A percentile compares a stretch with the other conserved stretches of the same genome.
Conservation (phyloP, 257 asterid species). For the Plantago ovata region DNA sequence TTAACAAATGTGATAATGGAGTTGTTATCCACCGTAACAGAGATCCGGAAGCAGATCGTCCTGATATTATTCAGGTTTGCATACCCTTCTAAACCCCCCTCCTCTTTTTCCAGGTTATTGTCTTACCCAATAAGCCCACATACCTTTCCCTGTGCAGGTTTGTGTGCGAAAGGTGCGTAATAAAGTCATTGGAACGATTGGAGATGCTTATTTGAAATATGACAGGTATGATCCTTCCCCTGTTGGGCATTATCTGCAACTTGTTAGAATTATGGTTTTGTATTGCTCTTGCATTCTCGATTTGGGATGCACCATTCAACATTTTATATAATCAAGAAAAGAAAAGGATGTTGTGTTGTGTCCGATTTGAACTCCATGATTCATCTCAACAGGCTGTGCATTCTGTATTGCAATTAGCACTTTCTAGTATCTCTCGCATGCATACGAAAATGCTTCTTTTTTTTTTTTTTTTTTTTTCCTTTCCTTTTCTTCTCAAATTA, state of each 20-base stretch:
- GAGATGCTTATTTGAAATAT: slow-evolving; percentile 75
- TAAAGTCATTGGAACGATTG: slow-evolving; percentile 87
- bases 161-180: slow-evolving; percentile 93
- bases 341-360: not conserved
- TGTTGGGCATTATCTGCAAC: not conserved
- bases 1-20: slow-evolving; percentile 96
- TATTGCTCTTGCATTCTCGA: not conserved
- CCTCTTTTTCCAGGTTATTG: not conserved
- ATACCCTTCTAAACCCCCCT: not conserved
- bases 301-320: not conserved
- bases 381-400: not conserved
- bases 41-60: slow-evolving; percentile 78
- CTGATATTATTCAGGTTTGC: slow-evolving; percentile 80
- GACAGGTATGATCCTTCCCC: slow-evolving; percentile 47
- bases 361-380: not conserved
- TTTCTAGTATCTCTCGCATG: too few species aligned
- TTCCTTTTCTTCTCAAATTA: too few species aligned
- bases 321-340: not conserved
- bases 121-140: slow-evolving; percentile 6
- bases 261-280: not conserved
- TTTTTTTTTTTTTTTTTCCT: too few species aligned
- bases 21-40: slow-evolving; percentile 89
- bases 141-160: slow-evolving; percentile 39
- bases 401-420: too few species aligned
- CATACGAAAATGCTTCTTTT: too few species aligned